A percentile compares a stretch with the other conserved stretches of the same genome.
Evolutionary conservation across 176 grass and related monocot genomes (phyloP).

Genomic region (Echinochloa phyllopogon): DNA sequence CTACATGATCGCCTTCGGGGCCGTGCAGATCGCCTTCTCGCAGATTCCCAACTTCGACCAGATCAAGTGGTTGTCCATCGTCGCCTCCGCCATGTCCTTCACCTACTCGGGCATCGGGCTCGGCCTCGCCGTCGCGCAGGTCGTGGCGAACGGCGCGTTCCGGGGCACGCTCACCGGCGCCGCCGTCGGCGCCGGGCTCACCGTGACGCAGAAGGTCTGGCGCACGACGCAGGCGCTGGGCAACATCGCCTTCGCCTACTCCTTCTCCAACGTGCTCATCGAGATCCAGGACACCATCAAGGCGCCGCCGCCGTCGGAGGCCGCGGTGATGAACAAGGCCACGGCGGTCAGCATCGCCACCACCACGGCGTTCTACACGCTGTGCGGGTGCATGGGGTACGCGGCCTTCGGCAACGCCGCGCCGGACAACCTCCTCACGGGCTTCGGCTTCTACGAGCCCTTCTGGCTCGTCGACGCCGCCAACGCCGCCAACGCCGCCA

Average conservation of each 20-base stretch:
- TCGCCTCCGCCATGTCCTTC: slow-evolving; percentile 77
- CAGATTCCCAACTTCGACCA: slow-evolving; percentile 78
- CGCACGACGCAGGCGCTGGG: slow-evolving; percentile 66
- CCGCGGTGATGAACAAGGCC: slow-evolving; percentile 70
- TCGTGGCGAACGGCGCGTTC: slow-evolving; percentile 44
- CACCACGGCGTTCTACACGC: slow-evolving; percentile 64
- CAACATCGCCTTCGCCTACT: slow-evolving; percentile 75
- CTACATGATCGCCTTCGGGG: slow-evolving; percentile 73
- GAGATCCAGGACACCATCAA: slow-evolving; percentile 77
- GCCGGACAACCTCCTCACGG: slow-evolving; percentile 70
- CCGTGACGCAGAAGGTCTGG: slow-evolving; percentile 50
- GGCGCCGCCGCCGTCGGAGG: slow-evolving; percentile 61
- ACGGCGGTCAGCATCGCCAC: slow-evolving; percentile 50
- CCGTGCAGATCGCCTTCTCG: slow-evolving; percentile 57
- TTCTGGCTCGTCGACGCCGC: slow-evolving; percentile 77
- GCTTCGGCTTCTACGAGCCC: slow-evolving; percentile 79
- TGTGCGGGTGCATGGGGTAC: slow-evolving; percentile 76
- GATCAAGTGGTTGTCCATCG: slow-evolving; percentile 75
- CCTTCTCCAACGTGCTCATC: slow-evolving; percentile 69
- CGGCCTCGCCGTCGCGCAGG: slow-evolving; percentile 57
- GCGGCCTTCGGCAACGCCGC: slow-evolving; percentile 65
- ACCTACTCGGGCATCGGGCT: slow-evolving; percentile 77
- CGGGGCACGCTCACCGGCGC: slow-evolving; percentile 59
- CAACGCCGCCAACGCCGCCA: slow-evolving; percentile 74
- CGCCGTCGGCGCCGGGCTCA: slow-evolving; percentile 50